Evolutionary conservation across 208 protist genomes (phyloP).

Genomic region (Crithidia brevicula): DNA sequence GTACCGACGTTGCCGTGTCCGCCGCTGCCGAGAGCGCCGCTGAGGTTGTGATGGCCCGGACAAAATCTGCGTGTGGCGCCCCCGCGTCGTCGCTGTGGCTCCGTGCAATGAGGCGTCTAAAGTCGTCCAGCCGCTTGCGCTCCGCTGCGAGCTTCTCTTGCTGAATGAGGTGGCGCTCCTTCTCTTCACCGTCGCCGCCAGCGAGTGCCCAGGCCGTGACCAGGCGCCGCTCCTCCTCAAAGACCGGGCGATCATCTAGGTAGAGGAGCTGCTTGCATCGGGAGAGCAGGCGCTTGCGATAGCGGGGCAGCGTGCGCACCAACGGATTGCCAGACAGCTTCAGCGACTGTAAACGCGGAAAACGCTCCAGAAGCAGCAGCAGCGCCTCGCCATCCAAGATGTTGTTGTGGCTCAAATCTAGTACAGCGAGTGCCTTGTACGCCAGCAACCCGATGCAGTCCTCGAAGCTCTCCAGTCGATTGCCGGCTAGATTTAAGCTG

Average conservation of each 20-base stretch:
- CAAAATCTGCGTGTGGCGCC: slow-evolving; percentile 28
- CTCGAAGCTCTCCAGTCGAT: slow-evolving; percentile 65
- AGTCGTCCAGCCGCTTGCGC: slow-evolving; percentile 78
- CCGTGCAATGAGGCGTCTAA: slow-evolving; percentile 60
- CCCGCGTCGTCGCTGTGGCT: slow-evolving; percentile 1
- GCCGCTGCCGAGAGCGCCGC: slow-evolving; percentile 22
- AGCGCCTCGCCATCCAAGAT: slow-evolving; percentile 83
- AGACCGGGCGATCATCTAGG: slow-evolving; percentile 93
- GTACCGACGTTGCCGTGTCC: too few relatives aligned
- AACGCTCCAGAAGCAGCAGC: slow-evolving; percentile 77
- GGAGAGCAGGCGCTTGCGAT: slow-evolving; percentile 88
- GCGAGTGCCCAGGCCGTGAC: slow-evolving; percentile 86
- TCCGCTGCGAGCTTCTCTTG: slow-evolving; percentile 39
- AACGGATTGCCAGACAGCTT: slow-evolving; percentile 92
- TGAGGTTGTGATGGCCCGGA: slow-evolving; percentile 31
- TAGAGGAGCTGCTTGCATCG: slow-evolving; percentile 74
- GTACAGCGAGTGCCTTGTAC: slow-evolving; percentile 65
- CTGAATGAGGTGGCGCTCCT: slow-evolving; percentile 66
- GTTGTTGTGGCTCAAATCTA: slow-evolving; percentile 94
- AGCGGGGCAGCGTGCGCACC: slow-evolving; percentile 74
- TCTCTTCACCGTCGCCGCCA: slow-evolving; percentile 73
- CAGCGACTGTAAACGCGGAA: slow-evolving; percentile 84
- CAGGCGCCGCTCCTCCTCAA: slow-evolving; percentile 84
- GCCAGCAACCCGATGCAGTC: slow-evolving; percentile 72
- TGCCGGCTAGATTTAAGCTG: slow-evolving; percentile 82